These are phyloP conservation scores for Salix brachista DNA, from an alignment of 345 rosid genomes.

Conservation along the genomic window DNA sequence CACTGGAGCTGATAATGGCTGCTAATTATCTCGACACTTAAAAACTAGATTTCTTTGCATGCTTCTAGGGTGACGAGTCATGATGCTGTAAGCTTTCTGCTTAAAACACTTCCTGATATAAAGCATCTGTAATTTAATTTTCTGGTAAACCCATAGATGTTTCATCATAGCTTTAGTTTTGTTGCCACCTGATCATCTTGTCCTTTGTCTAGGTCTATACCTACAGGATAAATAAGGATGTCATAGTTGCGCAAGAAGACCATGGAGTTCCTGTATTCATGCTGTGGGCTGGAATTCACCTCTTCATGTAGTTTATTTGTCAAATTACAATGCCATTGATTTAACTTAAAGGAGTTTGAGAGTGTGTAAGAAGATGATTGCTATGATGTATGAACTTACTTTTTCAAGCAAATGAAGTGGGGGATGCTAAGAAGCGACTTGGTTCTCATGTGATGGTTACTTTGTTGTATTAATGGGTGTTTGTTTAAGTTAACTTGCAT, in stretches of 20 bases:
- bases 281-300: background rate
- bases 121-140: background rate
- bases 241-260: background rate
- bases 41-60: conserved; percentile 5
- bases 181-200: background rate
- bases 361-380: background rate
- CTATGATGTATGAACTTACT: background rate
- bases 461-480: background rate
- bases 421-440: background rate
- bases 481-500: too few species aligned
- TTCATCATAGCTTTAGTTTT: background rate
- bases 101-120: background rate
- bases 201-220: background rate
- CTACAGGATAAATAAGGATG: background rate
- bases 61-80: conserved; percentile 11
- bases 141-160: background rate
- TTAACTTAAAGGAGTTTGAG: background rate
- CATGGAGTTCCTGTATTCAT: background rate
- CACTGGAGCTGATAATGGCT: conserved; percentile 74
- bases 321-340: background rate
- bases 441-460: background rate
- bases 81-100: conserved; percentile 6
- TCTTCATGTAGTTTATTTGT: background rate
- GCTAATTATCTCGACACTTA: conserved; percentile 70
- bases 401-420: background rate